Conservation (phyloP, 108 stramenopile genomes). For the Cyclotella atomus region DNA sequence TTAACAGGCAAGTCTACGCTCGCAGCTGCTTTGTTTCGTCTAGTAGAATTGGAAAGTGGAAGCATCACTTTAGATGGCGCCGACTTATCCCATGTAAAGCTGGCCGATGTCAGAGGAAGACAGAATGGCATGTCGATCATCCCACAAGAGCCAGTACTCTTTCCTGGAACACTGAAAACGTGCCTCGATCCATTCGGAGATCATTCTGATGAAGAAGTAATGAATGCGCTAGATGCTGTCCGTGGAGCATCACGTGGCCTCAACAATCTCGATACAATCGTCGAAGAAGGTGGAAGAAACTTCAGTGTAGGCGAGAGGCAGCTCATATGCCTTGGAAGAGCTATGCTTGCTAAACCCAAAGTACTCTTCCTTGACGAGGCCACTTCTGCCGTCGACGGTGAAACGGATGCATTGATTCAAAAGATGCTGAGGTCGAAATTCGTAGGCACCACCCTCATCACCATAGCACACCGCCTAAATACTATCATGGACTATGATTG, state of each 20-base stretch:
- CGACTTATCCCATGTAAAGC: constrained; percentile 67
- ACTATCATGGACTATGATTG: constrained; percentile 97
- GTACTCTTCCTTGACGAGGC: constrained; percentile 86
- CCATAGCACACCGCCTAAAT: constrained; percentile 92
- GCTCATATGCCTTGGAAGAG: constrained; percentile 89
- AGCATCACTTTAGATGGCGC: constrained; percentile 80
- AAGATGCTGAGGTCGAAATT: constrained; percentile 85
- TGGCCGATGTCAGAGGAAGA: constrained; percentile 82
- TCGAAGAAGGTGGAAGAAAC: constrained; percentile 91
- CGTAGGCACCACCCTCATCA: constrained; percentile 81
- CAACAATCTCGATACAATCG: constrained; percentile 33
- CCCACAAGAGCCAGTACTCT: constrained; percentile 96
- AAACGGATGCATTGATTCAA: constrained; percentile 89
- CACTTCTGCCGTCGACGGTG: constrained; percentile 60
- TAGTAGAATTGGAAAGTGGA: constrained; percentile 86
- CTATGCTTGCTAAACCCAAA: constrained; percentile 75
- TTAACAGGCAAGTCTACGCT: constrained; percentile 68
- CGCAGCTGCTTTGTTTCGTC: constrained; percentile 80
- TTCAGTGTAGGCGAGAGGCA: constrained; percentile 92
- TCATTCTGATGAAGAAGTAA: constrained; percentile 70
- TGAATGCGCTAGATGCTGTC: constrained; percentile 74
- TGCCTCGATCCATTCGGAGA: constrained; percentile 92
- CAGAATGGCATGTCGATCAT: constrained; percentile 82
- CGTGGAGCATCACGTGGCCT: constrained; percentile 25
- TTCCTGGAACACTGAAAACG: constrained; percentile 86